Evolutionary conservation across 2,329 filamentous ascomycete genomes (phyloP).

Genomic region (Cercospora sp.): DNA sequence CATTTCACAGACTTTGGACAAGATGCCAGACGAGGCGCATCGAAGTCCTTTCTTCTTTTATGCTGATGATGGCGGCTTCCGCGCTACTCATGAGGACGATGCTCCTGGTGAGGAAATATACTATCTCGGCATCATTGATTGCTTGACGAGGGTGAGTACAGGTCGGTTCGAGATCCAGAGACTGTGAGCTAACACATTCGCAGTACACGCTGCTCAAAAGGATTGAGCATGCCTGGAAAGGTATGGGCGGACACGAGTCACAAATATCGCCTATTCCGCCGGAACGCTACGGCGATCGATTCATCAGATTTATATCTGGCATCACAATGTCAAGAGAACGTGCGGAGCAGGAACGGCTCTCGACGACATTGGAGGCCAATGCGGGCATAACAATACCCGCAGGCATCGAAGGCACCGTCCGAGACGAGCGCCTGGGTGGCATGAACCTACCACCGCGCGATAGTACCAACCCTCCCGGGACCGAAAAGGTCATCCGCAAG

Average conservation of each 20-base stretch:
- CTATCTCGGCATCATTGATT: constrained; percentile 97
- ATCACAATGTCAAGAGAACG: constrained; percentile 90
- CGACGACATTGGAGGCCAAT: constrained; percentile 32
- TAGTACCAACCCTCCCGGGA: constrained; percentile 40
- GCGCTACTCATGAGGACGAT: constrained; percentile 89
- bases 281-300: constrained; percentile 87
- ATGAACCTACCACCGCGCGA: constrained; percentile 39
- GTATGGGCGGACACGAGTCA: constrained; percentile 74
- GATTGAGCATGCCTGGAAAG: constrained; percentile 96
- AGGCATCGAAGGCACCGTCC: constrained; percentile 33
- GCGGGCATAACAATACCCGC: constrained; percentile 26
- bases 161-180: background rate
- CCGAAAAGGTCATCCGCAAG: constrained; percentile 57
- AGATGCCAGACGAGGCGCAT: constrained; percentile 83
- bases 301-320: constrained; percentile 85
- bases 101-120: constrained; percentile 86
- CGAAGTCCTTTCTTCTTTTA: constrained; percentile 79
- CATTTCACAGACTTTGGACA: constrained; percentile 76
- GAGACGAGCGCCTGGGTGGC: constrained; percentile 43
- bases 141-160: constrained; percentile 85
- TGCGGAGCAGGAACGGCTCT: constrained; percentile 55
- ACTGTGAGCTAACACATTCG: background rate
- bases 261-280: constrained; percentile 93
- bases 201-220: constrained; percentile 95
- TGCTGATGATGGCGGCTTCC: constrained; percentile 87